Evolutionary conservation across 805 yeast species (phyloP).

Genomic region (Lachancea fermentati): DNA sequence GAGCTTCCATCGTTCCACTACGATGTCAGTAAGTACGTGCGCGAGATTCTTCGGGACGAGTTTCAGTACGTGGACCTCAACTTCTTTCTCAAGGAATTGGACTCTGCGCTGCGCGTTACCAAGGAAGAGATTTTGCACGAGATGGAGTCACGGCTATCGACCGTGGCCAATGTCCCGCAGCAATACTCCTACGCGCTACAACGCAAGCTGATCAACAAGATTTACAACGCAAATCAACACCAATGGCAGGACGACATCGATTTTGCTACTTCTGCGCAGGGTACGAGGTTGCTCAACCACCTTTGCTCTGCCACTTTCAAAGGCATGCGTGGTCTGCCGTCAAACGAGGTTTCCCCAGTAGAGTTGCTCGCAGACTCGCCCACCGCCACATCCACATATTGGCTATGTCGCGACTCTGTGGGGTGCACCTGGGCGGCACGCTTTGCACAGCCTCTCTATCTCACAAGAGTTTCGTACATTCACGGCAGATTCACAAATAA

Average conservation of each 20-base stretch:
- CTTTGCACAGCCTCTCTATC: constrained; percentile 35
- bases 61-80: constrained; percentile 28
- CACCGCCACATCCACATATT: constrained; percentile 23
- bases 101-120: constrained; percentile 21
- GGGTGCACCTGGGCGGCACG: constrained; percentile 33
- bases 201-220: constrained; percentile 24
- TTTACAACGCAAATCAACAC: constrained; percentile 30
- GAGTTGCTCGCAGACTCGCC: constrained; percentile 23
- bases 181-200: constrained; percentile 25
- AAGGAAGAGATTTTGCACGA: constrained; percentile 27
- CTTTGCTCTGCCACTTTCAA: constrained; percentile 32
- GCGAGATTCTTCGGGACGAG: constrained; percentile 27
- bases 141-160: constrained; percentile 10
- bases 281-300: constrained; percentile 35
- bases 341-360: constrained; percentile 25
- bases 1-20: constrained; percentile 14
- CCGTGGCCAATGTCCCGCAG: constrained; percentile 11
- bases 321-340: constrained; percentile 11
- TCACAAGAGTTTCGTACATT: constrained; percentile 32
- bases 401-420: constrained; percentile 27
- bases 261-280: constrained; percentile 32
- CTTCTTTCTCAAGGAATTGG: constrained; percentile 24
- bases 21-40: constrained; percentile 27
- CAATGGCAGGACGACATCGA: constrained; percentile 34
- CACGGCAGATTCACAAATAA: constrained; percentile 36